Evolutionary conservation across 2,329 filamentous ascomycete species (phyloP).

Genomic region (Tolypocladium ovalisporum): DNA sequence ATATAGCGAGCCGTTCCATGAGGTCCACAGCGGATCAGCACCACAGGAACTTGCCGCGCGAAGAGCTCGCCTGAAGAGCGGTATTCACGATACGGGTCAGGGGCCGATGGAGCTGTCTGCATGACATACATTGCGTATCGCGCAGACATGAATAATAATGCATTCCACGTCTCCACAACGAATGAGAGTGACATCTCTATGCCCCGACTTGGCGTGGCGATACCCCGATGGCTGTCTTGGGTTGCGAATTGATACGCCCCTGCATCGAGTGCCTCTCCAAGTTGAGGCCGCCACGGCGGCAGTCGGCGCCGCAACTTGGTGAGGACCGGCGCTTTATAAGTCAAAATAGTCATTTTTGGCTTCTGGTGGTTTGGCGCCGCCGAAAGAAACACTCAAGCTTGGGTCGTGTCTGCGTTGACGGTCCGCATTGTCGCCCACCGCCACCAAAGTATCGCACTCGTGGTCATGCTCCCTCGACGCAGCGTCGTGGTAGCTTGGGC

Average conservation of each 20-base stretch:
- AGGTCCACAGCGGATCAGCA: background rate
- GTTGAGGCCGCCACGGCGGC: too few species aligned
- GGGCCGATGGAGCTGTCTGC: background rate
- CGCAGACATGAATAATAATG: background rate
- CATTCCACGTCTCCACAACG: too few species aligned
- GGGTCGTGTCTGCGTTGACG: background rate
- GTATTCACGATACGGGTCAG: background rate
- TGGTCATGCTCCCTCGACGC: background rate
- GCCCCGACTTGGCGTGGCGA: too few species aligned
- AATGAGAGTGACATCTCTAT: background rate
- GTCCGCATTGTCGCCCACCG: background rate
- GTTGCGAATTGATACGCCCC: too few species aligned
- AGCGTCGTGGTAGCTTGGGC: background rate
- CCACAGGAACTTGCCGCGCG: background rate
- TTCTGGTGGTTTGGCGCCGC: too few species aligned
- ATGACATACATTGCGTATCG: background rate
- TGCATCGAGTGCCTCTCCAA: too few species aligned
- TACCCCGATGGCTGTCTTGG: too few species aligned
- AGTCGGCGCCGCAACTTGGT: too few species aligned
- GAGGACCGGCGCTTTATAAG: too few species aligned
- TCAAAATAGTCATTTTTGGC: too few species aligned
- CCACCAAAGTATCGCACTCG: background rate
- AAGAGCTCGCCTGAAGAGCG: background rate
- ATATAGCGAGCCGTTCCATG: background rate
- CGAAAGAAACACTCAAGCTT: too few species aligned